Evolutionary conservation across 345 rosid genomes (phyloP).

Genomic region (Lumnitzera racemosa): DNA sequence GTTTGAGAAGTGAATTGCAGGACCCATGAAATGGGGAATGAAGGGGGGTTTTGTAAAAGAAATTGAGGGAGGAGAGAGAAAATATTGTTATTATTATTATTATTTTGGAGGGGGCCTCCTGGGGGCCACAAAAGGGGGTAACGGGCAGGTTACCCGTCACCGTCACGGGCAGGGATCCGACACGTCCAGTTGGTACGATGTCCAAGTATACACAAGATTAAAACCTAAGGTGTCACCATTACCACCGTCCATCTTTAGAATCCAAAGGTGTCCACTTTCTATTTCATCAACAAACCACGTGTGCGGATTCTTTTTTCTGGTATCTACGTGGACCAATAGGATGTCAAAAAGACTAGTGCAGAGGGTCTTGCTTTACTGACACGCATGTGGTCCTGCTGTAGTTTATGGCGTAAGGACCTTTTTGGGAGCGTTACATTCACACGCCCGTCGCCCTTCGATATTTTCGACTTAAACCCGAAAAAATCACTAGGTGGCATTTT

Average conservation of each 20-base stretch:
- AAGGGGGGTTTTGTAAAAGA: conserved; percentile 6
- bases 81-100: too few species aligned
- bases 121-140: conserved; percentile 46
- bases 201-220: conserved; percentile 38
- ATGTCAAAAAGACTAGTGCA: conserved; percentile 17
- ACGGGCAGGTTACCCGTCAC: conserved; percentile 77
- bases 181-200: conserved; percentile 73
- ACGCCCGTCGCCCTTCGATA: too few species aligned
- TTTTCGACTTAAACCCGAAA: too few species aligned
- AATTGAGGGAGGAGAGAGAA: neutral
- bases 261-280: conserved; percentile 6
- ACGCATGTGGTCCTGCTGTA: conserved; percentile 65
- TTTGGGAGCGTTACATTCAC: too few species aligned
- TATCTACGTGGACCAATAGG: conserved; percentile 51
- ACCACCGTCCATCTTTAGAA: conserved; percentile 36
- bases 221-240: conserved; percentile 18
- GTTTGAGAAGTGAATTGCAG: conserved; percentile 4
- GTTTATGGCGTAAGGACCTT: too few species aligned
- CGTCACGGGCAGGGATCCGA: conserved; percentile 56
- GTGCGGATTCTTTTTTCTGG: conserved; percentile 1
- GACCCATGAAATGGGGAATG: conserved; percentile 17
- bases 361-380: conserved; percentile 38
- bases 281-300: conserved; percentile 30
- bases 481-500: too few species aligned
- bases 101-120: conserved; percentile 12